phyloP scores from a whole-genome alignment of 1,284 basidiomycete genomes.

The Irpex lacteus region DNA sequence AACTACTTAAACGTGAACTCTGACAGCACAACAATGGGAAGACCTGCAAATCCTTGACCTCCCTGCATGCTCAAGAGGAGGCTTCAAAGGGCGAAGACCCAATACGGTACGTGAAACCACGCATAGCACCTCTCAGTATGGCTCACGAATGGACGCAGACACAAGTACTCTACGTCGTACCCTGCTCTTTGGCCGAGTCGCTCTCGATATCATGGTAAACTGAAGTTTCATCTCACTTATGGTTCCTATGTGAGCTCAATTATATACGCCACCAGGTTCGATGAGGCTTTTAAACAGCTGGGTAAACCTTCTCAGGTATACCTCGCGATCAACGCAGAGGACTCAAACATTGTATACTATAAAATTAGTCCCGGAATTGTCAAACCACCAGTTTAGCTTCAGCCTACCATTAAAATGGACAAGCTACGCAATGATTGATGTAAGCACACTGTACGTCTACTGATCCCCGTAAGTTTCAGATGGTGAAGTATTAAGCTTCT shows the following conservation, averaged over 20 bases:
- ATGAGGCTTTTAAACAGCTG: conserved; percentile 51
- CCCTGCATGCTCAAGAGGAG: conserved; percentile 49
- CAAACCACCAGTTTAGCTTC: conserved; percentile 68
- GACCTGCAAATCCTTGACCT: conserved; percentile 63
- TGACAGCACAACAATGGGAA: conserved; percentile 68
- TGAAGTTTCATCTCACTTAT: too few species aligned
- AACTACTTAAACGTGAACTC: too few species aligned
- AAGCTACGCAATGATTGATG: too few species aligned
- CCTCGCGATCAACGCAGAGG: conserved; percentile 69
- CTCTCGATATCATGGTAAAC: conserved; percentile 56
- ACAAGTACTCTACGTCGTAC: conserved; percentile 50
- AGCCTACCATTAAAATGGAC: too few species aligned
- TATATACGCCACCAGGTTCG: too few species aligned
- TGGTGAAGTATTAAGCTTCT: too few species aligned
- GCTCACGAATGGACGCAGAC: conserved; percentile 26
- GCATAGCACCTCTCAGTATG: background rate
- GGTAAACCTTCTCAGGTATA: conserved; percentile 51
- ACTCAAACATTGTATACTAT: conserved; percentile 81
- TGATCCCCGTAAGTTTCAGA: too few species aligned
- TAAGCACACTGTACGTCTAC: too few species aligned
- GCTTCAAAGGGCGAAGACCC: conserved; percentile 56
- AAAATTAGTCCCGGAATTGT: conserved; percentile 72
- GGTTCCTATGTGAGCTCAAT: too few species aligned
- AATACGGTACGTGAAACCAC: conserved; percentile 41
- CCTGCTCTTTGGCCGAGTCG: conserved; percentile 64